These are phyloP conservation scores for Whalleya microplaca DNA, from an alignment of 2,329 filamentous ascomycete genomes.

Conservation along the genomic window DNA sequence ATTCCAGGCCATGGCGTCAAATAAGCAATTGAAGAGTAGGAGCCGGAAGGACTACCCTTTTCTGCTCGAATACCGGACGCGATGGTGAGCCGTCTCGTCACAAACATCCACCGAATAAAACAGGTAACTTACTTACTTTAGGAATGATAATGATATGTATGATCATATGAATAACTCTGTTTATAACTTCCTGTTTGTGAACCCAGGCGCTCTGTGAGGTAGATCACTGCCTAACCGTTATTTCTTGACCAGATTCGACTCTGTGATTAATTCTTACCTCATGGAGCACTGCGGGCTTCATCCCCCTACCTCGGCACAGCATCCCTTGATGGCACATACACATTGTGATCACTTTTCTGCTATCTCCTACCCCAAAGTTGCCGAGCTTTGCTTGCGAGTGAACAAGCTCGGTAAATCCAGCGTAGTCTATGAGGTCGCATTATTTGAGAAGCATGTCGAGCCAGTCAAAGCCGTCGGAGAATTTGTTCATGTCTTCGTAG, in stretches of 20 bases:
- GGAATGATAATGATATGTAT: conserved; percentile 95
- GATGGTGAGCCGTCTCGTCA: conserved; percentile 64
- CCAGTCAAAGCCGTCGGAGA: conserved; percentile 82
- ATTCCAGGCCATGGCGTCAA: conserved; percentile 35
- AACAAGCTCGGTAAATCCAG: conserved; percentile 84
- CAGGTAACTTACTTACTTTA: conserved; percentile 14
- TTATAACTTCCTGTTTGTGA: conserved; percentile 73
- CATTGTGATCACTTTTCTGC: conserved; percentile 85
- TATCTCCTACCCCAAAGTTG: conserved; percentile 78
- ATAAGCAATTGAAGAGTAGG: conserved; percentile 59
- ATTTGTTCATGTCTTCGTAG: conserved; percentile 88
- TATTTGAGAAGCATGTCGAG: conserved; percentile 77
- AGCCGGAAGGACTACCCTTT: conserved; percentile 76
- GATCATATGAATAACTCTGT: conserved; percentile 90
- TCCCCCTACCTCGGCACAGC: conserved; percentile 70
- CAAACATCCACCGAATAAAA: conserved; percentile 17
- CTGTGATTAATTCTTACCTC: conserved; percentile 86
- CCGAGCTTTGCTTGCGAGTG: conserved; percentile 81
- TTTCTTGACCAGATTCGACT: conserved; percentile 68
- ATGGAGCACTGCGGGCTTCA: conserved; percentile 76
- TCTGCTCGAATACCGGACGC: conserved; percentile 78
- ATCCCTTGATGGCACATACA: conserved; percentile 83
- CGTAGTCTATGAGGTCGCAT: conserved; percentile 85
- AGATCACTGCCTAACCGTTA: conserved; percentile 4
- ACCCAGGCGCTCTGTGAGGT: not conserved